phyloP scores from a whole-genome alignment of 306 rosid species.

The Notholithocarpus densiflorus region DNA sequence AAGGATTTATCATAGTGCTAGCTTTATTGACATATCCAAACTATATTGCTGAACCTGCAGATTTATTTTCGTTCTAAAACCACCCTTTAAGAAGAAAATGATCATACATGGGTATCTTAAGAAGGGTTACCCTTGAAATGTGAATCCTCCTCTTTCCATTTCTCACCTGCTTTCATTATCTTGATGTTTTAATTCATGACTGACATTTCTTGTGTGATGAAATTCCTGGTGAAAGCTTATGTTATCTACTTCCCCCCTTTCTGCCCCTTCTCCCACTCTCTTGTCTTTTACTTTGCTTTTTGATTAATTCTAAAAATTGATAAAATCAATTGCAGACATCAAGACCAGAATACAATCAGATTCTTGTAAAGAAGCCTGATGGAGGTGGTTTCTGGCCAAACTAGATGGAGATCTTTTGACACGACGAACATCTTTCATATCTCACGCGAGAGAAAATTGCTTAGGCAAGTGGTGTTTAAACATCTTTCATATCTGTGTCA shows the following conservation, averaged over 20 bases:
- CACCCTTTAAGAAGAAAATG: not conserved
- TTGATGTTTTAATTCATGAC: not conserved
- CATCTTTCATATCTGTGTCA: not conserved
- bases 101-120: not conserved
- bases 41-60: not conserved
- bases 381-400: constrained; percentile 61
- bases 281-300: not conserved
- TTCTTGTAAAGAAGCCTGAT: constrained; percentile 76
- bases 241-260: not conserved
- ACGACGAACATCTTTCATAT: constrained; percentile 6
- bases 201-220: not conserved
- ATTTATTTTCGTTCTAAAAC: not conserved
- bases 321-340: constrained; percentile 64
- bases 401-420: constrained; percentile 21
- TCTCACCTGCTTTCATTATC: not conserved
- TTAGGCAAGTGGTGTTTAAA: too few species aligned
- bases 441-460: too few species aligned
- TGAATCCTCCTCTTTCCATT: not conserved
- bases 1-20: not conserved
- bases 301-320: constrained; percentile 2
- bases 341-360: constrained; percentile 83
- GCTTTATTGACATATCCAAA: not conserved
- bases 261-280: not conserved
- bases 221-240: not conserved
- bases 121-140: not conserved